Evolutionary conservation across 345 rosid species (phyloP), one percentile per base, ranked within the genome.

Genomic region (Salix purpurea): DNA sequence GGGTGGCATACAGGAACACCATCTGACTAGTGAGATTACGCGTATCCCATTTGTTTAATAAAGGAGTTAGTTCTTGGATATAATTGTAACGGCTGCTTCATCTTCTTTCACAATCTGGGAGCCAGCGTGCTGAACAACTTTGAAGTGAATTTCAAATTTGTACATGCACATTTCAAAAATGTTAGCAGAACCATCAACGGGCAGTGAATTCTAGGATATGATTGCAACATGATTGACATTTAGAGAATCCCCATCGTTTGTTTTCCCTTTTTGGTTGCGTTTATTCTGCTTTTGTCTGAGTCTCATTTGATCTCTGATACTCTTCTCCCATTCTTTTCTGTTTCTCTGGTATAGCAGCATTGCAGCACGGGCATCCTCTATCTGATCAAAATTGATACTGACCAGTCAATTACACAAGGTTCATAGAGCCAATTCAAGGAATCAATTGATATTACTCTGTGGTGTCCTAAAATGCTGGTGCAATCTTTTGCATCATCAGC

Each of bases 291-390:
- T 89, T 75, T 81, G 85, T 78, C 86, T 82, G 74, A 87, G 79
- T 69, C 86, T 87, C 21, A 54, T 77, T 80, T 89, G 92, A 83
- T 88, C 90, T 82, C 89, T 93, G 19, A 73, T 78, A 36, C 80
- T 83, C 76, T 79, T 90, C 90, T 95, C 97, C 99, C 99, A 91
- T 44, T 86, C 84, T 82, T 81, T 91, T 72, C 61, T 88, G 89
- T 85, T 80, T 83, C 83, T 91, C 81, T 84, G 82, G 79, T 93
- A 96, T 34, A 96, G 91, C 83, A 96, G 82, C 99, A 96, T 96
- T 0, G 97, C 93, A 26, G 97, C 98, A 44, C 97, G 83, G 18
- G 98, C 93, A 75, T 96, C 98, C 36, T 92, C 97, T 56, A 91
- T 69, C 98, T 91, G 62, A 40, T 30, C 26, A 16, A 7, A 54